These are phyloP conservation scores for Solanum habrochaites DNA, from an alignment of 257 asterid genomes.

Conservation along the genomic window DNA sequence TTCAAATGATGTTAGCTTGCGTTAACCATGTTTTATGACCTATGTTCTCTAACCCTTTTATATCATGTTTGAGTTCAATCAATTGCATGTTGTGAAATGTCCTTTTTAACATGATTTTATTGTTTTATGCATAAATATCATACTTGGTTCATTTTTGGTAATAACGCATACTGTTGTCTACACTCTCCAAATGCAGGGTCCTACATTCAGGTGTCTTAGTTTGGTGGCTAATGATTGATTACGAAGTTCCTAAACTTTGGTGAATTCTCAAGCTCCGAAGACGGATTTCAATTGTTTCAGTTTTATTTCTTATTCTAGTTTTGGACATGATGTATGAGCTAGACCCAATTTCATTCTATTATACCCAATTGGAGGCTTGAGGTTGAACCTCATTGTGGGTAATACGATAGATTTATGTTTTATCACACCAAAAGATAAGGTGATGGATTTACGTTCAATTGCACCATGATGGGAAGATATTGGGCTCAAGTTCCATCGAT, in stretches of 20 bases:
- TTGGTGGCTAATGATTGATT: not conserved
- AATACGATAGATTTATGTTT: too few species aligned
- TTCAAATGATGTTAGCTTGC: not conserved
- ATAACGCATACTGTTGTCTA: not conserved
- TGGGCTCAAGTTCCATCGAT: too few species aligned
- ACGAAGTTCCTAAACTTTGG: not conserved
- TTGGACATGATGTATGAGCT: not conserved
- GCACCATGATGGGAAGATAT: too few species aligned
- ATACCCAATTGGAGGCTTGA: not conserved
- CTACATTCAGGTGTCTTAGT: not conserved
- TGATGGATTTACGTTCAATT: too few species aligned
- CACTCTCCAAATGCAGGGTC: not conserved
- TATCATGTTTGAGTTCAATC: not conserved
- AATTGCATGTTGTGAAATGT: too few species aligned
- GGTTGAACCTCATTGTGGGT: too few species aligned
- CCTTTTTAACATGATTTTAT: not conserved
- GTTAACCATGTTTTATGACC: not conserved
- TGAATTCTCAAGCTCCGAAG: too few species aligned
- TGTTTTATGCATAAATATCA: not conserved
- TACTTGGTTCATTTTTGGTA: not conserved
- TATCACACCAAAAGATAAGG: too few species aligned
- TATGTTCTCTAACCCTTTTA: not conserved
- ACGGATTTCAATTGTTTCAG: too few species aligned
- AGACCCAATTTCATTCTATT: not conserved
- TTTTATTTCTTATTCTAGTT: not conserved